Percentiles rank a stretch among this genome's conserved stretches.
Conservation (phyloP, 129 eudicot genomes). For the Lonicera japonica region DNA sequence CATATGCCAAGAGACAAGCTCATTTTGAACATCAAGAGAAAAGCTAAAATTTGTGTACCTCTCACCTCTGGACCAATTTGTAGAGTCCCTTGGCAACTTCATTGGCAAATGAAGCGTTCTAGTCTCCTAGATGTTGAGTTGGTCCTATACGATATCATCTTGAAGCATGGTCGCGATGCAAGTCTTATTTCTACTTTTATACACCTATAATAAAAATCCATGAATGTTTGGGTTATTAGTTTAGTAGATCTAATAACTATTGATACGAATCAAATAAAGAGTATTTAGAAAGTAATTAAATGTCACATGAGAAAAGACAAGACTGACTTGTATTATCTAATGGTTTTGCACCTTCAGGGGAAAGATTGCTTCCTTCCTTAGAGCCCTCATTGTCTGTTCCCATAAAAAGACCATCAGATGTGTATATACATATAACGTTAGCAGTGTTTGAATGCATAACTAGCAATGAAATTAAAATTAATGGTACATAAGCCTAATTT, state of each 20-base stretch:
- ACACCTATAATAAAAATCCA: too few species aligned
- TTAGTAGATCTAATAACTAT: too few species aligned
- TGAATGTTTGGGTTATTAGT: too few species aligned
- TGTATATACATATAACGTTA: constrained; percentile 29
- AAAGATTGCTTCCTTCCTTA: constrained; percentile 28
- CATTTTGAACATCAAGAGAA: neutral
- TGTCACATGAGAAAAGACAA: neutral
- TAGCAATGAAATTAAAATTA: constrained; percentile 23
- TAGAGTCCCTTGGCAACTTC: neutral
- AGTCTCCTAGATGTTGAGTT: neutral
- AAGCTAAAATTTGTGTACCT: neutral
- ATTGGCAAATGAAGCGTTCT: neutral
- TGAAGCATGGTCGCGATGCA: neutral
- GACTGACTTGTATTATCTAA: constrained; percentile 39
- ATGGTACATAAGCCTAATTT: constrained; percentile 17
- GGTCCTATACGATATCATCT: neutral
- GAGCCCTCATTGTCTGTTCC: constrained; percentile 66
- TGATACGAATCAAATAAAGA: too few species aligned
- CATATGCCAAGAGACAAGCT: neutral
- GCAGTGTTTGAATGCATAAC: constrained; percentile 10
- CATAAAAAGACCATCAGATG: constrained; percentile 43
- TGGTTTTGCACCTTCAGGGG: constrained; percentile 36
- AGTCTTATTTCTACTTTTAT: too few species aligned
- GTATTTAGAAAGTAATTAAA: neutral
- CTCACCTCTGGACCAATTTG: neutral